A percentile compares a stretch with the other conserved stretches of the same genome.
Conservation (phyloP, 805 yeast genomes). For the Lipomyces spencermartinsiae region DNA sequence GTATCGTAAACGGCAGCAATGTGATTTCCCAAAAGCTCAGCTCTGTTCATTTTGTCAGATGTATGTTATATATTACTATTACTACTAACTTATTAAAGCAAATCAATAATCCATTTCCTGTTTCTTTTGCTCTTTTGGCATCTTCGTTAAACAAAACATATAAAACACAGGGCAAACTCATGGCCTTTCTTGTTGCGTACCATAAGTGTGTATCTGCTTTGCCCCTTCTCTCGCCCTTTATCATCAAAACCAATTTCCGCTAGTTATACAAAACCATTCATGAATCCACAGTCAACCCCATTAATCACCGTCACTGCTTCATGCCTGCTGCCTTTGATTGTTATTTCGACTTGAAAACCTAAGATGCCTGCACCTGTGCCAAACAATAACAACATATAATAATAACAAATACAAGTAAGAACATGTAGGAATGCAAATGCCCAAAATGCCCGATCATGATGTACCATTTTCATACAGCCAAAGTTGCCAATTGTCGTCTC, state of each 20-base stretch:
- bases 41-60: background rate
- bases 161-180: background rate
- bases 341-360: background rate
- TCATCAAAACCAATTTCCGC: background rate
- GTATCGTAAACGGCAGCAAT: background rate
- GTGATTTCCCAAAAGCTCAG: background rate
- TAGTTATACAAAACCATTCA: background rate
- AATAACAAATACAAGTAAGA: background rate
- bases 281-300: background rate
- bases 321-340: background rate
- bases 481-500: background rate
- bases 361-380: background rate
- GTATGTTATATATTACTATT: background rate
- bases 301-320: background rate
- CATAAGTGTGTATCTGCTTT: background rate
- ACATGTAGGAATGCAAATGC: background rate
- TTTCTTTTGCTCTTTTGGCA: background rate
- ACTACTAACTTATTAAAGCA: background rate
- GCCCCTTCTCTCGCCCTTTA: background rate
- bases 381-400: background rate
- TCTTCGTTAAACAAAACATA: background rate
- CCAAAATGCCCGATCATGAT: background rate
- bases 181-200: background rate
- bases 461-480: background rate
- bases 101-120: background rate